These are phyloP conservation scores for Tilletia setariae DNA, from an alignment of 1,284 basidiomycete species.

Conservation along the genomic window DNA sequence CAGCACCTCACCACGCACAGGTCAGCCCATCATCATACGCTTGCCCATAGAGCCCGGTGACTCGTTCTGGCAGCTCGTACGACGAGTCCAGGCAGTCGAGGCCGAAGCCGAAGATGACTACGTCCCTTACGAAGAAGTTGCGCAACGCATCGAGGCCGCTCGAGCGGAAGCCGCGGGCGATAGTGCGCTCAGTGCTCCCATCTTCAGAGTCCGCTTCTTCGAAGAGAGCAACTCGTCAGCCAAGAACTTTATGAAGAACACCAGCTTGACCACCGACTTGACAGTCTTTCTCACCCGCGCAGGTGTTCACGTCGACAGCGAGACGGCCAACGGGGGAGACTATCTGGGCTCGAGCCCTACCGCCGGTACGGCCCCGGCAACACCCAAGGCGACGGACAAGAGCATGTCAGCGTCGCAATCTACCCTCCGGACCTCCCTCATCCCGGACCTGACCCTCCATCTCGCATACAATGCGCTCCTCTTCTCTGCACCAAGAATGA, in stretches of 20 bases:
- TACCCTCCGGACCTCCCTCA: conserved; percentile 57
- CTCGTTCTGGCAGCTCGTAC: conserved; percentile 88
- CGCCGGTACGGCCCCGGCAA: conserved; percentile 8
- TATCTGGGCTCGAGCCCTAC: neutral
- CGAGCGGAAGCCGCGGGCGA: conserved; percentile 31
- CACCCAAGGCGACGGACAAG: conserved; percentile 8
- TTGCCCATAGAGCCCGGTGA: conserved; percentile 80
- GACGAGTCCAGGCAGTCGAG: conserved; percentile 78
- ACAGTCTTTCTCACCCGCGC: conserved; percentile 65
- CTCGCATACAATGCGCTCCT: conserved; percentile 91
- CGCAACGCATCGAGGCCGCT: conserved; percentile 58
- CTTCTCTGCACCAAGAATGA: conserved; percentile 77
- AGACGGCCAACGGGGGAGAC: conserved; percentile 14
- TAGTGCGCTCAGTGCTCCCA: conserved; percentile 41
- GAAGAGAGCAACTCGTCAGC: conserved; percentile 73
- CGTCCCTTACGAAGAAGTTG: conserved; percentile 76
- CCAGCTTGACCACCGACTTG: conserved; percentile 79
- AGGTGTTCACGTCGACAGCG: conserved; percentile 33
- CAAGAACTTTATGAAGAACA: conserved; percentile 54
- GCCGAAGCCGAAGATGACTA: conserved; percentile 76
- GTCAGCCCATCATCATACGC: conserved; percentile 78
- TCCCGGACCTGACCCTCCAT: conserved; percentile 67
- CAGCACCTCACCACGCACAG: conserved; percentile 70
- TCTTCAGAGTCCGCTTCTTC: conserved; percentile 95
- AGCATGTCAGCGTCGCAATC: neutral